Evolutionary conservation across 2,329 filamentous ascomycete species (phyloP).

Genomic region (Xylariales sp.): DNA sequence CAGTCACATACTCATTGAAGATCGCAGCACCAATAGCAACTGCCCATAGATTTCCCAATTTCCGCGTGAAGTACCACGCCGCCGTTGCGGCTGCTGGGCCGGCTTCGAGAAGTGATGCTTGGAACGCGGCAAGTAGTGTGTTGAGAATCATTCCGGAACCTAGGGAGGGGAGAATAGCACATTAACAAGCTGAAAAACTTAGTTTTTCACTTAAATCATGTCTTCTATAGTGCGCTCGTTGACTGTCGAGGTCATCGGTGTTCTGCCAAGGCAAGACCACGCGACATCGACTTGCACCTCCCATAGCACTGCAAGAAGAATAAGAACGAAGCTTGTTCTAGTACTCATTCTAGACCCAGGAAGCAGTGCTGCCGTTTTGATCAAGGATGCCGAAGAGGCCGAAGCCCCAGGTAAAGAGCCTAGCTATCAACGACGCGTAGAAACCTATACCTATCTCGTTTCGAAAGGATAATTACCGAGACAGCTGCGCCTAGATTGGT

Average conservation of each 20-base stretch:
- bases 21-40: constrained; percentile 34
- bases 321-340: too few relatives aligned
- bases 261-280: too few relatives aligned
- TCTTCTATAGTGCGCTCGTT: too few relatives aligned
- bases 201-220: too few relatives aligned
- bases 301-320: too few relatives aligned
- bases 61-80: constrained; percentile 35
- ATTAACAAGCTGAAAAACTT: too few relatives aligned
- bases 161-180: constrained; percentile 26
- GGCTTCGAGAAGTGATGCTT: constrained; percentile 25
- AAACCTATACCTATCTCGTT: constrained; percentile 27
- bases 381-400: constrained; percentile 36
- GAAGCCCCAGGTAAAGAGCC: constrained; percentile 33
- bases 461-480: constrained; percentile 24
- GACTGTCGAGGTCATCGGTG: too few relatives aligned
- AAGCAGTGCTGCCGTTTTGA: background rate
- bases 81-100: constrained; percentile 27
- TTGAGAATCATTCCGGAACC: constrained; percentile 32
- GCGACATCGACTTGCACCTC: too few relatives aligned
- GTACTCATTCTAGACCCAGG: background rate
- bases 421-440: constrained; percentile 33
- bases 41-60: constrained; percentile 36
- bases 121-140: constrained; percentile 34
- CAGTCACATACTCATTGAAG: constrained; percentile 23
- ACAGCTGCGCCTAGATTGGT: constrained; percentile 16